Conservation (phyloP, 73 alveolate genomes). For the Tetrahymena elliotti region DNA sequence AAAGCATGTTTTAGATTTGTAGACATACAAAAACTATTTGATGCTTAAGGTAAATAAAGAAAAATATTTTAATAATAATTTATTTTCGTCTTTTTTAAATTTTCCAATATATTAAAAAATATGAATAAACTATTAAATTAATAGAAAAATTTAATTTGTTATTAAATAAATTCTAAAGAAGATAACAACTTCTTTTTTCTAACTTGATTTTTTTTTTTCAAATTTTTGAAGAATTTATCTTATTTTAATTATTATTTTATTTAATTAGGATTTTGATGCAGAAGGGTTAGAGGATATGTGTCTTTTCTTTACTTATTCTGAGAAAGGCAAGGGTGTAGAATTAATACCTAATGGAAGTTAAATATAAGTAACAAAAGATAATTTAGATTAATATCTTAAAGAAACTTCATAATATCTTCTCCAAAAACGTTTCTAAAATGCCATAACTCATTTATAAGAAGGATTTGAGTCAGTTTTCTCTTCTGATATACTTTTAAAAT, state of each 20-base stretch:
- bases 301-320: not conserved
- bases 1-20: not conserved
- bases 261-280: not conserved
- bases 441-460: not conserved
- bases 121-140: too few relatives aligned
- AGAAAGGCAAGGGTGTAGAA: not conserved
- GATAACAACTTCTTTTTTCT: too few relatives aligned
- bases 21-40: not conserved
- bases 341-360: constrained; percentile 10
- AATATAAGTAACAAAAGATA: not conserved
- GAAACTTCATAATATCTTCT: constrained; percentile 8
- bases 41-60: not conserved
- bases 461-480: constrained; percentile 20
- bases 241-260: not conserved
- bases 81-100: too few relatives aligned
- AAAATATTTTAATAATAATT: too few relatives aligned
- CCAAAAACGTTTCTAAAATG: not conserved
- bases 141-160: too few relatives aligned
- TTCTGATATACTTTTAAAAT: not conserved
- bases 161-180: too few relatives aligned
- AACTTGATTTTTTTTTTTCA: too few relatives aligned
- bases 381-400: constrained; percentile 9
- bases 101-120: too few relatives aligned
- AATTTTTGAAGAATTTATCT: too few relatives aligned
- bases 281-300: not conserved